Percentiles rank a stretch among this genome's conserved stretches.
These are phyloP conservation scores for Eutrema heterophyllum DNA, from an alignment of 345 rosid genomes.

Conservation along the genomic window DNA sequence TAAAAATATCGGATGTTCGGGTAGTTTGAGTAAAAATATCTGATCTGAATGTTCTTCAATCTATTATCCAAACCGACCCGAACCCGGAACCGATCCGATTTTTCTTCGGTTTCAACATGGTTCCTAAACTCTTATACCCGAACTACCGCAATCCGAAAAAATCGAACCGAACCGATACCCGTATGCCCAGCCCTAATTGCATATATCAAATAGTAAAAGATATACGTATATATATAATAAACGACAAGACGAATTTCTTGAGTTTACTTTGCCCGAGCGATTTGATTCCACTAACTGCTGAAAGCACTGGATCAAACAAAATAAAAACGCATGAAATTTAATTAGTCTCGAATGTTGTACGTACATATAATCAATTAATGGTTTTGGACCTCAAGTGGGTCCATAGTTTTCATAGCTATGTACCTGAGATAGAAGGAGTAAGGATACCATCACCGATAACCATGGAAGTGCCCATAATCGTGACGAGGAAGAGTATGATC, in stretches of 20 bases:
- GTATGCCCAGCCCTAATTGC: too few species aligned
- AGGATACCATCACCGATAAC: constrained; percentile 82
- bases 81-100: too few species aligned
- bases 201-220: neutral
- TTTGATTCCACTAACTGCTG: constrained; percentile 68
- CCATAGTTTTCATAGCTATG: neutral
- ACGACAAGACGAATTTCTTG: neutral
- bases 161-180: too few species aligned
- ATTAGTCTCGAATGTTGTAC: neutral
- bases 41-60: too few species aligned
- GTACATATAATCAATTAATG: neutral
- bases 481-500: constrained; percentile 49
- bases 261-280: constrained; percentile 56
- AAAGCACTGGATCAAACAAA: constrained; percentile 44
- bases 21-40: too few species aligned
- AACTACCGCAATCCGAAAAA: too few species aligned
- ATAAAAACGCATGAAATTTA: neutral
- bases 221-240: too few species aligned
- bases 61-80: too few species aligned
- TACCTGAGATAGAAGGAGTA: constrained; percentile 76
- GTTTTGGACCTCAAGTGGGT: neutral
- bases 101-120: too few species aligned
- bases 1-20: too few species aligned
- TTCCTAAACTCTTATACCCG: too few species aligned
- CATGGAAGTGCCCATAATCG: constrained; percentile 79